Base-by-base conservation (phyloP, 2,329 filamentous ascomycete genomes). In the Aspergillus phoenicis region DNA sequence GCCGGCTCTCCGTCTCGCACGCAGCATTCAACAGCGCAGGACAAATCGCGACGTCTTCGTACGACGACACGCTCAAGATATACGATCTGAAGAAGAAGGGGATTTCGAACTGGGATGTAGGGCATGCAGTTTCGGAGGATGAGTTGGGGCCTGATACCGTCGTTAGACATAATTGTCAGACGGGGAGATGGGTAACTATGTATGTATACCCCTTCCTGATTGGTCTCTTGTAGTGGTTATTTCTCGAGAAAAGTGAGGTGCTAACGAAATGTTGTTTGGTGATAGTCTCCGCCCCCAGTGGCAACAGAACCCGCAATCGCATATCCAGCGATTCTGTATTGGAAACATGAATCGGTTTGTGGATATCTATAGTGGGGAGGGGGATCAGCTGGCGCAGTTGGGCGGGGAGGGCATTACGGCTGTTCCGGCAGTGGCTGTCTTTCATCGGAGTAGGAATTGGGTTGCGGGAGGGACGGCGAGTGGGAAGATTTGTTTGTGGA, bases 301-400 rank as follows among this genome's bases (percentile, higher is more conserved):
- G 95, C 95, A 99, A 75, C 82, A 85, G 33, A 84, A 85, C 49
- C 94, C 95, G 0, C 80, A 84, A 36, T 91, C 95, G 61, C 88
- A 89, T 7, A 87, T 96, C 5, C 89, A 96, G 64, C 92, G 94
- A 63, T 93, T 99, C 69, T 91, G 87, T 24, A 94, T 99, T 60
- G 95, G 91, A 1, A 99, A 98, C 68, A 98, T 98, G 95, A 97
- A 96, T 73, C 87, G 95, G 1, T 98, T 97, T 69, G 91, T 98
- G 1, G 95, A 99, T 71, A 85, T 99, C 0, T 99, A 90, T 74
- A 90, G 89, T 0, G 84, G 87, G 0, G 85, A 90, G 52, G 95
- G 95, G 0, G 89, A 92, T 70, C 94, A 98, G 74, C 78, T 98
- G 4, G 94, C 91, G 0, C 94, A 98, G 75, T 79, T 99, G 4